Conservation (phyloP, 176 grass and related monocot species). For the Musa schizocarpa region DNA sequence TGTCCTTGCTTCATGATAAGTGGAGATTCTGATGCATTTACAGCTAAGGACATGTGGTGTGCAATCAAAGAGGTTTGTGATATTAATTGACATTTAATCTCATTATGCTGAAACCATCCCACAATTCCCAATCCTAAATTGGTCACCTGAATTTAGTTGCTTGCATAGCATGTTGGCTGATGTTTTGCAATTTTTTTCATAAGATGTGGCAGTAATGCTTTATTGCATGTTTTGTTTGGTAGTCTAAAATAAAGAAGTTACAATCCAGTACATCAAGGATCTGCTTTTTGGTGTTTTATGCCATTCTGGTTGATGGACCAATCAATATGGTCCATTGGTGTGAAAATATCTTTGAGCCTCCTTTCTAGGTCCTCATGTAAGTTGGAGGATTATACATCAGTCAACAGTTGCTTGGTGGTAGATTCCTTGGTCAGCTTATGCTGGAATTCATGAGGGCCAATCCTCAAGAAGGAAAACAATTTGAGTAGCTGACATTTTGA, state of each 20-base stretch:
- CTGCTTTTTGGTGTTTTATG: not conserved
- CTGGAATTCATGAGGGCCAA: too few relatives aligned
- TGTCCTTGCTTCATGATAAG: conserved; percentile 82
- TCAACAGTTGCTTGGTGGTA: not conserved
- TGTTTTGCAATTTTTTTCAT: not conserved
- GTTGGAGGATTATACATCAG: not conserved
- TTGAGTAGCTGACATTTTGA: too few relatives aligned
- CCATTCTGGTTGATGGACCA: not conserved
- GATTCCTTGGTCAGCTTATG: too few relatives aligned
- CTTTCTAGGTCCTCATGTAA: not conserved
- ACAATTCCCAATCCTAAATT: not conserved
- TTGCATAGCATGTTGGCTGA: not conserved
- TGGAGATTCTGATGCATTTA: conserved; percentile 55
- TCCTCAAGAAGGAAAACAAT: too few relatives aligned
- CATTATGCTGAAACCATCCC: not conserved
- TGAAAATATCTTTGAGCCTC: not conserved
- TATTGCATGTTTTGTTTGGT: not conserved
- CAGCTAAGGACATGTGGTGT: conserved; percentile 87
- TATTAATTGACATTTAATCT: not conserved
- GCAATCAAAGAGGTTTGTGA: conserved; percentile 70
- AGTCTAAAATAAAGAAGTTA: not conserved
- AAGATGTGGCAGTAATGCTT: not conserved
- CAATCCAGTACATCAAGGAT: not conserved
- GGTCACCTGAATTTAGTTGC: not conserved
- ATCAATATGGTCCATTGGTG: not conserved